Conservation (phyloP, 495 filamentous ascomycete species). For the Beverwykella pulmonaria region DNA sequence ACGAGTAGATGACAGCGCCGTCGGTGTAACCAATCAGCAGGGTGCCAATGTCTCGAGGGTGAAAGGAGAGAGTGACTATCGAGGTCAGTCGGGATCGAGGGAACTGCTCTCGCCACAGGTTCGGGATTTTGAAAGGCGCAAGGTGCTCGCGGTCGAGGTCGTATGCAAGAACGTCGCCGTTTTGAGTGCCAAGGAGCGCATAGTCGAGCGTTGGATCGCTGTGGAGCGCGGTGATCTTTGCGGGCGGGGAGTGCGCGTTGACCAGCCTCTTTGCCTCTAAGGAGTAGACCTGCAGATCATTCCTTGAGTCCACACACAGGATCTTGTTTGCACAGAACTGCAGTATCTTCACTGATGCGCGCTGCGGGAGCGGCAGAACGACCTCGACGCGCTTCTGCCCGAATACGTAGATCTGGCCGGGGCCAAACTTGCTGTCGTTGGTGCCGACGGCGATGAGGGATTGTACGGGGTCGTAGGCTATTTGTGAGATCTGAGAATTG, state of each 20-base stretch:
- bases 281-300: conserved; percentile 80
- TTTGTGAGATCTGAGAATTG: conserved; percentile 75
- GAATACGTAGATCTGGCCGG: conserved; percentile 86
- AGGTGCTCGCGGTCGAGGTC: conserved; percentile 81
- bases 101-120: conserved; percentile 75
- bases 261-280: conserved; percentile 63
- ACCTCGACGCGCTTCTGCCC: conserved; percentile 79
- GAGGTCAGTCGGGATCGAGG: conserved; percentile 58
- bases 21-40: conserved; percentile 84
- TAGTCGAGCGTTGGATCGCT: conserved; percentile 91
- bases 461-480: conserved; percentile 92
- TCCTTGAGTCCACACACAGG: conserved; percentile 78
- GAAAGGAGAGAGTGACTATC: conserved; percentile 76
- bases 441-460: conserved; percentile 94
- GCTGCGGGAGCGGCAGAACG: conserved; percentile 63
- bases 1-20: conserved; percentile 85
- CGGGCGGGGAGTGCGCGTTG: conserved; percentile 70
- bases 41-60: conserved; percentile 91
- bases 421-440: conserved; percentile 70
- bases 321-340: conserved; percentile 79
- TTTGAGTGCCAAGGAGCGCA: conserved; percentile 60
- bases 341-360: conserved; percentile 69
- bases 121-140: conserved; percentile 76
- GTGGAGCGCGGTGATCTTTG: conserved; percentile 66
- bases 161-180: conserved; percentile 78